phyloP scores from a whole-genome alignment of 768 basidiomycete species.

The Pleurotus eryngii region DNA sequence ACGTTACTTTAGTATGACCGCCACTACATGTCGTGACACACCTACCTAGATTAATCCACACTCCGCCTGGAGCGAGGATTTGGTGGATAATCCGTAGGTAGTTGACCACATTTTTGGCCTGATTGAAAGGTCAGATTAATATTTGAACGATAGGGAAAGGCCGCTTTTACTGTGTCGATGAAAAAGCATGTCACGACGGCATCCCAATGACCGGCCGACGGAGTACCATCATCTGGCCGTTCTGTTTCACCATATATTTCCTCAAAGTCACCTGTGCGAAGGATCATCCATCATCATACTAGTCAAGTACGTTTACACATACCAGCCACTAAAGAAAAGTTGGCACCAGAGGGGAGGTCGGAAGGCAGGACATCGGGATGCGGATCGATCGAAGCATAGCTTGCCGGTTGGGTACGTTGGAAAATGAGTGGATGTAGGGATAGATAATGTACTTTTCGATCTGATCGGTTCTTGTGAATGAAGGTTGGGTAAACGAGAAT shows the following conservation, averaged over 20 bases:
- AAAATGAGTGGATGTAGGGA: slow-evolving; percentile 91
- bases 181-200: slow-evolving; percentile 95
- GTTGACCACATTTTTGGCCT: slow-evolving; percentile 91
- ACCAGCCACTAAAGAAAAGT: slow-evolving; percentile 88
- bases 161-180: slow-evolving; percentile 76
- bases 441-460: slow-evolving; percentile 74
- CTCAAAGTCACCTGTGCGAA: slow-evolving; percentile 75
- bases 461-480: slow-evolving; percentile 48
- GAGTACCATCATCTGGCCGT: slow-evolving; percentile 49
- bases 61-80: slow-evolving; percentile 79
- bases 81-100: slow-evolving; percentile 85
- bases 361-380: slow-evolving; percentile 83
- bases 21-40: not conserved
- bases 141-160: not conserved
- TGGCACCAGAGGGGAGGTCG: slow-evolving; percentile 55
- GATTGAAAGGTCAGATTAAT: not conserved
- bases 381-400: slow-evolving; percentile 64
- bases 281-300: slow-evolving; percentile 5
- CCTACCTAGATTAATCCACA: slow-evolving; percentile 88
- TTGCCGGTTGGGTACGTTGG: slow-evolving; percentile 60
- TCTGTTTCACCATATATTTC: slow-evolving; percentile 71
- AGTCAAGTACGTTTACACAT: slow-evolving; percentile 15
- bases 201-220: slow-evolving; percentile 81
- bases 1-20: not conserved
- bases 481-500: not conserved